Conservation (phyloP, 73 alveolate genomes). For the Paramecium sexaurelia region DNA sequence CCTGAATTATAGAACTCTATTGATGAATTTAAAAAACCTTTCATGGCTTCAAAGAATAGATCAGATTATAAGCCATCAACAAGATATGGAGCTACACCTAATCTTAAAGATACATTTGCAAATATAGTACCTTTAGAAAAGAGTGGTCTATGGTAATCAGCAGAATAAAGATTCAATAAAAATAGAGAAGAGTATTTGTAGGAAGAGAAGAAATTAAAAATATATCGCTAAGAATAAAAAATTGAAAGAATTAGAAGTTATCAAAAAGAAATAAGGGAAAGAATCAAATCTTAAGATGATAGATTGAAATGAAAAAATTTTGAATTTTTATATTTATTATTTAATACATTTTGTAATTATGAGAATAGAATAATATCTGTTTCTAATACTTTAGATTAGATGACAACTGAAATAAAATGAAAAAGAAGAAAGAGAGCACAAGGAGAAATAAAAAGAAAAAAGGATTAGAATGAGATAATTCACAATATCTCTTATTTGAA, state of each 20-base stretch:
- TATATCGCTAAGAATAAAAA: neutral
- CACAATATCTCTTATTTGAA: neutral
- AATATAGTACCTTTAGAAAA: constrained; percentile 43
- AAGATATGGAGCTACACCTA: constrained; percentile 74
- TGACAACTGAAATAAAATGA: no score
- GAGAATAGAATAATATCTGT: no score
- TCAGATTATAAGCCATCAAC: constrained; percentile 48
- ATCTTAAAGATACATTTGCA: constrained; percentile 60
- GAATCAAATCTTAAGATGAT: constrained; percentile 28
- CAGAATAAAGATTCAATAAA: constrained; percentile 51
- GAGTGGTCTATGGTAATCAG: constrained; percentile 21
- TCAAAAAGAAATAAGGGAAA: neutral
- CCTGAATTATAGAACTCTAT: constrained; percentile 50
- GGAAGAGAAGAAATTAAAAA: neutral
- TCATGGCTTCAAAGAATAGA: constrained; percentile 56
- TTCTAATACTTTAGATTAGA: neutral
- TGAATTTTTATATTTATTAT: neutral
- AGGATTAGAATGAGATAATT: neutral
- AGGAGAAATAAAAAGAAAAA: neutral
- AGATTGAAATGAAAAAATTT: neutral
- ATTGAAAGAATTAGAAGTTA: constrained; percentile 50
- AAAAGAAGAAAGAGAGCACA: neutral
- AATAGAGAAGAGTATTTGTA: neutral
- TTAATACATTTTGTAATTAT: no score
- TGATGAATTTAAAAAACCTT: constrained; percentile 53